Percentiles rank a stretch among this genome's conserved stretches.
Evolutionary conservation across 495 filamentous ascomycete species (phyloP).

Genomic region (Neurospora sp.): DNA sequence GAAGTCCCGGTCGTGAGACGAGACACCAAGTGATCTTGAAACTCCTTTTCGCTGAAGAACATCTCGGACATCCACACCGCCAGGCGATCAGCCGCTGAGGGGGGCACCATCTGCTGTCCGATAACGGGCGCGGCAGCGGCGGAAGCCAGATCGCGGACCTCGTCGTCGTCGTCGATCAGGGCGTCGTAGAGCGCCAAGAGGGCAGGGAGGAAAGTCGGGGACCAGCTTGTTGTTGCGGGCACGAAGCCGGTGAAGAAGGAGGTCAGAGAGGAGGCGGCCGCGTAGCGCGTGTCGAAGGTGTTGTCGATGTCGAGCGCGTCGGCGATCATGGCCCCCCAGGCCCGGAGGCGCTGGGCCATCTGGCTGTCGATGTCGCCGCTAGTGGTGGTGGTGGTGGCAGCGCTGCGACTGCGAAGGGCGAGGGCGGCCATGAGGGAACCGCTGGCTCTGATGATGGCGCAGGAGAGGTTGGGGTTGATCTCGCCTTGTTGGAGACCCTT

Average conservation of each 20-base stretch:
- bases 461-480: conserved; percentile 33
- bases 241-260: conserved; percentile 19
- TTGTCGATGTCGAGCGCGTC: conserved; percentile 33
- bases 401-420: background rate
- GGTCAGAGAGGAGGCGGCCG: conserved; percentile 36
- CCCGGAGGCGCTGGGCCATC: conserved; percentile 17
- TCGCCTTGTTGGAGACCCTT: conserved; percentile 18
- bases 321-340: conserved; percentile 36
- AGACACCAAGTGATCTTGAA: conserved; percentile 22
- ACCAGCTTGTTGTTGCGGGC: background rate
- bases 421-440: conserved; percentile 31
- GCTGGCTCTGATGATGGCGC: conserved; percentile 34
- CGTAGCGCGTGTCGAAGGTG: conserved; percentile 54
- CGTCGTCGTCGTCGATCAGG: conserved; percentile 86
- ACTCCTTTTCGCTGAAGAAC: conserved; percentile 17
- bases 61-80: conserved; percentile 22
- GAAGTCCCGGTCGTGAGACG: conserved; percentile 18
- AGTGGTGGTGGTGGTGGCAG: background rate
- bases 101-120: conserved; percentile 23
- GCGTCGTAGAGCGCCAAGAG: conserved; percentile 40
- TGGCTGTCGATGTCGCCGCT: background rate
- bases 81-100: conserved; percentile 29
- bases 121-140: conserved; percentile 30
- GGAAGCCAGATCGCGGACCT: conserved; percentile 61
- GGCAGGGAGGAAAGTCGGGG: conserved; percentile 31